phyloP scores from a whole-genome alignment of 2,329 filamentous ascomycete genomes.

The Colletotrichum simmondsii region DNA sequence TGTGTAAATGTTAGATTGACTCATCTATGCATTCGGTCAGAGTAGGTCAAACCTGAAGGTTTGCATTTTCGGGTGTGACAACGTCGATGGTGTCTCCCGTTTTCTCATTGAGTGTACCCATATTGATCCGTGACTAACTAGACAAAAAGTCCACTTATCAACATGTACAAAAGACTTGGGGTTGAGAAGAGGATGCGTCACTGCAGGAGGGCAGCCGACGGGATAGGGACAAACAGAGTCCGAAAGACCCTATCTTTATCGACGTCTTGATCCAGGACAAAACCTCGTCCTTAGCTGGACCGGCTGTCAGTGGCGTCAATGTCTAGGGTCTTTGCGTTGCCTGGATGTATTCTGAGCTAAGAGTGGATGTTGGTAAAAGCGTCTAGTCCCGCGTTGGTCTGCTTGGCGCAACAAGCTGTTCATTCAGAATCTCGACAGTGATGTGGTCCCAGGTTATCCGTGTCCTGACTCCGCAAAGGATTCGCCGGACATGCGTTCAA shows the following conservation, averaged over 20 bases:
- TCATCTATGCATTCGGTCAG: not conserved
- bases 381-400: too few species aligned
- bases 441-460: not conserved
- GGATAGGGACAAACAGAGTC: not conserved
- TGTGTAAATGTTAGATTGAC: not conserved
- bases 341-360: not conserved
- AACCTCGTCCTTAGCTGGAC: not conserved
- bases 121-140: not conserved
- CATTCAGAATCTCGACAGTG: too few species aligned
- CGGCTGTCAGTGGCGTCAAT: not conserved
- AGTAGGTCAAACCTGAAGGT: not conserved
- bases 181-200: too few species aligned
- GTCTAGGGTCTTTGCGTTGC: not conserved
- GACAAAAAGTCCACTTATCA: not conserved
- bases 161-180: not conserved
- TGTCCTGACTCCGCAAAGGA: not conserved
- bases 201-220: too few species aligned
- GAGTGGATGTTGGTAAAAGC: not conserved
- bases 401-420: not conserved
- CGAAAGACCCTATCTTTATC: not conserved
- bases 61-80: not conserved
- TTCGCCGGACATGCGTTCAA: not conserved
- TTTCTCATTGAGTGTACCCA: slow-evolving; percentile 5
- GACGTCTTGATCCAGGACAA: not conserved
- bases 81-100: slow-evolving; percentile 1